phyloP scores from a whole-genome alignment of 2,329 filamentous ascomycete species.

The Chaetomium olivaceum region DNA sequence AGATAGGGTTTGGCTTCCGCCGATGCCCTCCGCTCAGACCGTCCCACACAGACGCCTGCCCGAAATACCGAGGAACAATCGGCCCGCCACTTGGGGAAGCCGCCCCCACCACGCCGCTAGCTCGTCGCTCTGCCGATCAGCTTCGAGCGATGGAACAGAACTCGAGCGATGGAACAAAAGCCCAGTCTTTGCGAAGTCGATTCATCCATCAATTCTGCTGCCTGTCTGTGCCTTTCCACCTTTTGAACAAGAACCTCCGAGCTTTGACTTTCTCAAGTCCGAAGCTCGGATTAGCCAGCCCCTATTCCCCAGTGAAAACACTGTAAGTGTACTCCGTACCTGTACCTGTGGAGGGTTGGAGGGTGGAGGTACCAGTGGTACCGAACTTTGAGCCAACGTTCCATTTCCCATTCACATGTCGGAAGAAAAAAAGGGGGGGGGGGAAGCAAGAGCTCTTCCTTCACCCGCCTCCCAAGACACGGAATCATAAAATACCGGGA shows the following conservation, averaged over 20 bases:
- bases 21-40: neutral
- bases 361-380: neutral
- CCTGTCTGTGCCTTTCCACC: neutral
- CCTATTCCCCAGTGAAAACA: too few species aligned
- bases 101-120: neutral
- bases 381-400: too few species aligned
- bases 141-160: neutral
- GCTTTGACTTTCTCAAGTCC: neutral
- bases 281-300: neutral
- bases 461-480: neutral
- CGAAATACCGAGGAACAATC: neutral
- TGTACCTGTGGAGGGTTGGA: too few species aligned
- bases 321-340: too few species aligned
- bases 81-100: neutral
- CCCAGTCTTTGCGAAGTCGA: neutral
- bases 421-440: neutral
- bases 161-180: neutral
- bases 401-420: neutral
- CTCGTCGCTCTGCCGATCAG: constrained; percentile 3
- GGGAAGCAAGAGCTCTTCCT: neutral
- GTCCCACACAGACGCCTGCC: too few species aligned
- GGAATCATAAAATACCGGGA: neutral
- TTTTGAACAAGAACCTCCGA: neutral
- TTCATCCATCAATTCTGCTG: neutral
- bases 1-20: neutral